Conservation (phyloP, 2,329 filamentous ascomycete genomes). For the Graphiopsis chlorocephala region DNA sequence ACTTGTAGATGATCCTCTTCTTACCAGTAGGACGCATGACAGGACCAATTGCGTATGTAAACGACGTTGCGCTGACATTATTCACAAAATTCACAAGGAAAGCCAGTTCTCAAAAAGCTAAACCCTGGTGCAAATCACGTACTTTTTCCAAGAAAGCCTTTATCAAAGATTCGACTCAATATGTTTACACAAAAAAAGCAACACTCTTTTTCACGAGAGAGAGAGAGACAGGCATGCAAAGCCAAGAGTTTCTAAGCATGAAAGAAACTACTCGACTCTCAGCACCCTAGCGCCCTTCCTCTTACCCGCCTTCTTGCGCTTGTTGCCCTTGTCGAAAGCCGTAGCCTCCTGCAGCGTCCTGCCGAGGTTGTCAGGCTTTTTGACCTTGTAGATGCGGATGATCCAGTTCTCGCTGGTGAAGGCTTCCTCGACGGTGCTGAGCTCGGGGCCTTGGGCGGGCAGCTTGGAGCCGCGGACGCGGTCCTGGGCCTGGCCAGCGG, state of each 20-base stretch:
- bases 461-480: slow-evolving; percentile 79
- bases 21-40: neutral
- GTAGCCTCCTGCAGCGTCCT: slow-evolving; percentile 72
- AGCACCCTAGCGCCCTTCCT: slow-evolving; percentile 69
- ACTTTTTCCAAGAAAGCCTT: neutral
- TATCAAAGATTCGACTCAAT: slow-evolving; percentile 1
- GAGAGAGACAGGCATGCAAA: neutral
- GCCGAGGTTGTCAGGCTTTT: slow-evolving; percentile 94
- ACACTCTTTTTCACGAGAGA: neutral
- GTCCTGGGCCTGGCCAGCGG: slow-evolving; percentile 82
- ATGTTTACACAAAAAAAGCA: slow-evolving; percentile 8
- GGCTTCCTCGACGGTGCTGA: slow-evolving; percentile 90
- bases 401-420: slow-evolving; percentile 99
- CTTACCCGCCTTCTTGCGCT: slow-evolving; percentile 76
- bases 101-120: neutral
- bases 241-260: neutral
- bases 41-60: rapidly evolving
- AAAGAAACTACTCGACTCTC: slow-evolving; percentile 64
- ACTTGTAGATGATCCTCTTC: too few relatives aligned
- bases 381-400: slow-evolving; percentile 99
- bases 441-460: slow-evolving; percentile 78
- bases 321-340: slow-evolving; percentile 74
- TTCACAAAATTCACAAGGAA: neutral
- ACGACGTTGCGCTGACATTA: neutral
- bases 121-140: neutral